Percentiles rank a stretch among this genome's conserved stretches.
Conservation (phyloP, 1,284 basidiomycete species). For the Cystobasidium sp. region DNA sequence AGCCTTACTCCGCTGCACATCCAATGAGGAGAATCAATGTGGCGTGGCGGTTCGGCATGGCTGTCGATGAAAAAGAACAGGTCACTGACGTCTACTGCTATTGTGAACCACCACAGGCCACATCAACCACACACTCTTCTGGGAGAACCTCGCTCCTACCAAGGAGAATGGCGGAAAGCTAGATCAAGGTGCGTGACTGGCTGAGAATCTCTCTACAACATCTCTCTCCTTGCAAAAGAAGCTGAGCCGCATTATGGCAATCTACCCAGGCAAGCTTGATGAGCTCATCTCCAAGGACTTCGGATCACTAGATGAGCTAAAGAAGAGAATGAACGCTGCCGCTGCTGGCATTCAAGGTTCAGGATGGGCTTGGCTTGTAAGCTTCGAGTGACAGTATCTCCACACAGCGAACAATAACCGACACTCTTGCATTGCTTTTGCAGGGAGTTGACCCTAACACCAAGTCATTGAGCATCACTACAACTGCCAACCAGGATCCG, state of each 20-base stretch:
- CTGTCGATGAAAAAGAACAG: slow-evolving; percentile 93
- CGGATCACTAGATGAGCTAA: slow-evolving; percentile 76
- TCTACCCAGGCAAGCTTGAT: slow-evolving; percentile 79
- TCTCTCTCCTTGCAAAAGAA: no score
- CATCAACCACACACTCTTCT: slow-evolving; percentile 89
- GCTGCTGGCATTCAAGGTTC: slow-evolving; percentile 96
- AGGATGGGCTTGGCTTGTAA: slow-evolving; percentile 95
- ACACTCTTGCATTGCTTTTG: background rate
- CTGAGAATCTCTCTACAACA: no score
- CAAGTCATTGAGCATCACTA: slow-evolving; percentile 65
- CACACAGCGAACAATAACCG: slow-evolving; percentile 6
- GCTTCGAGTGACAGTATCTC: slow-evolving; percentile 53
- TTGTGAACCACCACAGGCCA: slow-evolving; percentile 49
- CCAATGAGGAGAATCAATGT: slow-evolving; percentile 55
- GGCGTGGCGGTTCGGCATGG: slow-evolving; percentile 55
- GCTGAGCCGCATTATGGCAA: no score
- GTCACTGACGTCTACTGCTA: slow-evolving; percentile 56
- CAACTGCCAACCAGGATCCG: slow-evolving; percentile 96
- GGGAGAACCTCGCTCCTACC: slow-evolving; percentile 88
- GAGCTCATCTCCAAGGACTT: slow-evolving; percentile 78
- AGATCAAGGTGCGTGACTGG: slow-evolving; percentile 56
- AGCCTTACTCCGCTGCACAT: slow-evolving; percentile 69
- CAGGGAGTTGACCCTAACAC: slow-evolving; percentile 73
- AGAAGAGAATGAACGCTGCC: slow-evolving; percentile 78
- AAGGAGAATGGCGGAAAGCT: slow-evolving; percentile 67